A percentile compares a stretch with the other conserved stretches of the same genome.
Evolutionary conservation across 345 rosid genomes (phyloP).

Genomic region (Cardamine occulta): DNA sequence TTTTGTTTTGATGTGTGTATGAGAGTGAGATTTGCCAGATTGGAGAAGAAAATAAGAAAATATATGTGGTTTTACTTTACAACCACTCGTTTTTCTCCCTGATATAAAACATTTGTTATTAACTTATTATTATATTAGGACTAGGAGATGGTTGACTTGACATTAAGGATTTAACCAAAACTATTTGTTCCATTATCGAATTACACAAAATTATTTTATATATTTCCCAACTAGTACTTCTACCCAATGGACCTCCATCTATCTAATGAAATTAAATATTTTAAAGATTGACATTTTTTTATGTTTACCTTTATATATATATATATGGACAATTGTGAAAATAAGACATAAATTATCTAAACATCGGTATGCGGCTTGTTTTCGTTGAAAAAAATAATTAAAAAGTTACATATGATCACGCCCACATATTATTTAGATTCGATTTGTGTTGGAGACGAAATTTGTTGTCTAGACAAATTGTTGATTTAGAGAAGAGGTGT

Average conservation of each 20-base stretch:
- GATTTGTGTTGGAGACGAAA: neutral
- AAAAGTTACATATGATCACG: neutral
- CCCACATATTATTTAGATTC: neutral
- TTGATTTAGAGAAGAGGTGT: no score
- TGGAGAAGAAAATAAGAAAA: constrained; percentile 3
- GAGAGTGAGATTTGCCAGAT: constrained; percentile 33
- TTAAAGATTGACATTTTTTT: neutral
- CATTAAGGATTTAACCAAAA: neutral
- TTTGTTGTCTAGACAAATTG: no score
- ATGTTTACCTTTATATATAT: no score
- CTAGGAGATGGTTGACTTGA: neutral
- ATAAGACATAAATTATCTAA: neutral
- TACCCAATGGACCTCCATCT: neutral
- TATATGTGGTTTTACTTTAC: constrained; percentile 9
- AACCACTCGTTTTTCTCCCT: constrained; percentile 22
- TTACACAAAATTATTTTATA: neutral
- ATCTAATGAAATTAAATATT: neutral
- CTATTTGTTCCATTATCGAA: neutral
- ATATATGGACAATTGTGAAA: neutral
- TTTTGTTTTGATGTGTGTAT: constrained; percentile 26
- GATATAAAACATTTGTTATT: neutral
- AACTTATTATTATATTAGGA: neutral
- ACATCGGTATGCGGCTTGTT: neutral
- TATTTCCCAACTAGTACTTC: neutral
- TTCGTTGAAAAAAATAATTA: no score